Evolutionary conservation across 202 grass and related monocot genomes (phyloP).

Genomic region (Saccharum hybrid): DNA sequence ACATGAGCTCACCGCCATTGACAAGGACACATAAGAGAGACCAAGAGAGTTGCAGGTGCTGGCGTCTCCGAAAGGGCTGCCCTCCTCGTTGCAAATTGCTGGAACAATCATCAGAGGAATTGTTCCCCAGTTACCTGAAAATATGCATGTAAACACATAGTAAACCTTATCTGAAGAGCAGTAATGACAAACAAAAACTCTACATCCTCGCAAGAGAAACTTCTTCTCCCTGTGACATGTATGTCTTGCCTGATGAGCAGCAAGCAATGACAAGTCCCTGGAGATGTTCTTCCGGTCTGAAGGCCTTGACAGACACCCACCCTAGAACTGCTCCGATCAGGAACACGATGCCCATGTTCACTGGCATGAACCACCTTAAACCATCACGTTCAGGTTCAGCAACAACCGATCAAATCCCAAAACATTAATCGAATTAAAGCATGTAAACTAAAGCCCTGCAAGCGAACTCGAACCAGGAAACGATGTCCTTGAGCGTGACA

Average conservation of each 20-base stretch:
- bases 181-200: not conserved
- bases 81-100: conserved; percentile 64
- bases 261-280: conserved; percentile 53
- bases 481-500: no score
- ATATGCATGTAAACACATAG: not conserved
- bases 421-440: no score
- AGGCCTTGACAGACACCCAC: no score
- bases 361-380: no score
- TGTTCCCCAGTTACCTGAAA: conserved; percentile 61
- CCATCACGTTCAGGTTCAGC: no score
- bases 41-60: conserved; percentile 57
- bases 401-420: no score
- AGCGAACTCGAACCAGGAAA: no score
- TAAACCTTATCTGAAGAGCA: not conserved
- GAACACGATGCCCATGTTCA: no score
- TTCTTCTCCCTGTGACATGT: not conserved
- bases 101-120: conserved; percentile 67
- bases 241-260: conserved; percentile 56
- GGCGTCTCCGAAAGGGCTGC: conserved; percentile 58
- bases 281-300: no score
- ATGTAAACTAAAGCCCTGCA: no score
- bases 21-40: conserved; percentile 68
- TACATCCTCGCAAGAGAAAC: not conserved
- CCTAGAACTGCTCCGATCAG: no score
- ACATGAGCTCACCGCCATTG: conserved; percentile 57